These are phyloP conservation scores for Penicillium subrubescens DNA, from an alignment of 495 filamentous ascomycete genomes.

Conservation along the genomic window DNA sequence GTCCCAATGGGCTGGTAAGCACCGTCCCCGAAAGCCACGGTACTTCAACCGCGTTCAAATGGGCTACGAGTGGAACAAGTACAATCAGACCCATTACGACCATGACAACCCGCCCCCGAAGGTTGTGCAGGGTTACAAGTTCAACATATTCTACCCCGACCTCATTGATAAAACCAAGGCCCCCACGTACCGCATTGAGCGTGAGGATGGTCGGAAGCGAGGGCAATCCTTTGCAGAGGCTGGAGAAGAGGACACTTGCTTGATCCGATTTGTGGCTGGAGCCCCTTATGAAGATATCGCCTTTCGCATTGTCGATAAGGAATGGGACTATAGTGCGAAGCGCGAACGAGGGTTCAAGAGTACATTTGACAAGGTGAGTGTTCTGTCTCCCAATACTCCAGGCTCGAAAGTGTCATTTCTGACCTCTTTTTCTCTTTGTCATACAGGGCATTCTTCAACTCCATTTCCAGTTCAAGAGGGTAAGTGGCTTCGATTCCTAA, in stretches of 20 bases:
- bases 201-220: conserved; percentile 82
- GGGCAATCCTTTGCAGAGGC: conserved; percentile 93
- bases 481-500: conserved; percentile 28
- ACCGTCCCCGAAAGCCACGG: conserved; percentile 88
- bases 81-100: conserved; percentile 99
- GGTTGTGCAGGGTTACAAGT: conserved; percentile 98
- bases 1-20: conserved; percentile 85
- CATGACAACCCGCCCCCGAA: conserved; percentile 98
- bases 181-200: conserved; percentile 91
- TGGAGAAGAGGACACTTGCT: conserved; percentile 96
- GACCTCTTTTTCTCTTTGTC: conserved; percentile 14
- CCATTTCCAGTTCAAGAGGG: conserved; percentile 97
- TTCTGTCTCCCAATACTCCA: neutral
- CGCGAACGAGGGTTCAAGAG: conserved; percentile 93
- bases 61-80: conserved; percentile 99
- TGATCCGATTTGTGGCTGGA: conserved; percentile 94
- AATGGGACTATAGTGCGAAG: conserved; percentile 99
- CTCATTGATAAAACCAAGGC: conserved; percentile 95
- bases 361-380: conserved; percentile 91
- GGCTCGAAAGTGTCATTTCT: neutral
- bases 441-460: conserved; percentile 88
- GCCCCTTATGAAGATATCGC: conserved; percentile 97
- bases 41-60: conserved; percentile 99
- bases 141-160: conserved; percentile 99
- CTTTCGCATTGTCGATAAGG: conserved; percentile 96